phyloP scores from a whole-genome alignment of 495 filamentous ascomycete species.

The Hypoxylon subgilvum region DNA sequence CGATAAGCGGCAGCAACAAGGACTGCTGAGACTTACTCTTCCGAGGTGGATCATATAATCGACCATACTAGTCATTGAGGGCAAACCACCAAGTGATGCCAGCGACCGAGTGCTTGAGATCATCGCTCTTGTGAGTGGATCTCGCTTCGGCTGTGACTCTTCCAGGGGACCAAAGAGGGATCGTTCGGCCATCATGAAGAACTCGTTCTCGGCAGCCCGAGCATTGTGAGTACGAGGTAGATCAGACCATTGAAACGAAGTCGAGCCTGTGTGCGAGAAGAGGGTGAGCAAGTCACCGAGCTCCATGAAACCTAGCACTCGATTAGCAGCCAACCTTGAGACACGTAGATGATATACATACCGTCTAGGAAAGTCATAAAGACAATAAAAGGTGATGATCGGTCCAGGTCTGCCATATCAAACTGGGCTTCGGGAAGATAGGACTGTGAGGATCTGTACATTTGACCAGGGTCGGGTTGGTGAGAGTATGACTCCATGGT shows the following conservation, averaged over 20 bases:
- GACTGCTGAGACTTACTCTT: conserved; percentile 2
- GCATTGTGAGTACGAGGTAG: background rate
- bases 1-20: background rate
- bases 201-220: background rate
- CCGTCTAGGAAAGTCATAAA: conserved; percentile 23
- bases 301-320: conserved; percentile 9
- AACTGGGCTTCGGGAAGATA: background rate
- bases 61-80: background rate
- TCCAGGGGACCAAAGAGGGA: conserved; percentile 10
- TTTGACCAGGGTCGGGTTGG: background rate
- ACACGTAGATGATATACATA: background rate
- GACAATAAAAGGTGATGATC: background rate
- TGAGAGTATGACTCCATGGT: background rate
- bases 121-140: conserved; percentile 16
- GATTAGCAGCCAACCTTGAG: background rate
- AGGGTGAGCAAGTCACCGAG: conserved; percentile 8
- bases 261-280: conserved; percentile 3
- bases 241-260: background rate
- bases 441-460: background rate
- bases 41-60: conserved; percentile 18
- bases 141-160: background rate
- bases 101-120: conserved; percentile 16
- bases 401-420: background rate
- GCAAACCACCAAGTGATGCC: conserved; percentile 3
- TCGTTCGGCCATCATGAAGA: background rate